phyloP scores from a whole-genome alignment of 192 early-diverging fungal genomes.

The Umbelopsis sp. region DNA sequence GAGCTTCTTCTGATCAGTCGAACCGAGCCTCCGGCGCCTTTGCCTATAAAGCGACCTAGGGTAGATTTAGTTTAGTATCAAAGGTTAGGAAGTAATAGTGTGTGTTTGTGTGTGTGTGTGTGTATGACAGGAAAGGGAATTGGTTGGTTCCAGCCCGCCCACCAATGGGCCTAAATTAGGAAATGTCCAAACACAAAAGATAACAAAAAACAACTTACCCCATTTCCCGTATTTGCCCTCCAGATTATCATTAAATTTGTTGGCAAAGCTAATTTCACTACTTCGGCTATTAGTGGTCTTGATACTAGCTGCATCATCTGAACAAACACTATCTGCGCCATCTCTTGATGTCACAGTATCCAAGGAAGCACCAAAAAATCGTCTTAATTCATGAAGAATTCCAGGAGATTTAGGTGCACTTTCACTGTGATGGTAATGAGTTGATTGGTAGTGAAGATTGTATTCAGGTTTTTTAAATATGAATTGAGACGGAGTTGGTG shows the following conservation, averaged over 20 bases:
- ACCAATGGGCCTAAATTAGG: background rate
- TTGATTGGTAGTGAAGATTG: conserved; percentile 27
- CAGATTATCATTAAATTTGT: conserved; percentile 40
- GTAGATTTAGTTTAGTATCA: background rate
- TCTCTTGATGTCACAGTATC: background rate
- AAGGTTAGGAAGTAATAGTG: too few species aligned
- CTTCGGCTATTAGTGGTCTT: background rate
- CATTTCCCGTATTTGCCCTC: conserved; percentile 37
- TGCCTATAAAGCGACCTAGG: conserved; percentile 53
- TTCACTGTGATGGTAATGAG: conserved; percentile 25
- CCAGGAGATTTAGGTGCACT: conserved; percentile 5
- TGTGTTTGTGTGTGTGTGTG: background rate
- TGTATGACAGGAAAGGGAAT: background rate
- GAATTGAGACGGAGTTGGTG: conserved; percentile 24
- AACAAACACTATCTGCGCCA: conserved; percentile 13
- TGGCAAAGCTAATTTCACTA: conserved; percentile 32
- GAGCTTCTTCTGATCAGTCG: conserved; percentile 61
- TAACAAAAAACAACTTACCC: conserved; percentile 24
- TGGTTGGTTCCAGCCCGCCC: background rate
- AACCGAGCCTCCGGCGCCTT: conserved; percentile 74
- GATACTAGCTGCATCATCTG: conserved; percentile 15
- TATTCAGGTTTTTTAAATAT: conserved; percentile 32
- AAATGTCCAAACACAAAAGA: background rate
- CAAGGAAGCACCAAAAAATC: conserved; percentile 34
- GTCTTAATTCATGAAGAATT: conserved; percentile 45